phyloP scores from a whole-genome alignment of 108 stramenopile species.

The Seminavis robusta region DNA sequence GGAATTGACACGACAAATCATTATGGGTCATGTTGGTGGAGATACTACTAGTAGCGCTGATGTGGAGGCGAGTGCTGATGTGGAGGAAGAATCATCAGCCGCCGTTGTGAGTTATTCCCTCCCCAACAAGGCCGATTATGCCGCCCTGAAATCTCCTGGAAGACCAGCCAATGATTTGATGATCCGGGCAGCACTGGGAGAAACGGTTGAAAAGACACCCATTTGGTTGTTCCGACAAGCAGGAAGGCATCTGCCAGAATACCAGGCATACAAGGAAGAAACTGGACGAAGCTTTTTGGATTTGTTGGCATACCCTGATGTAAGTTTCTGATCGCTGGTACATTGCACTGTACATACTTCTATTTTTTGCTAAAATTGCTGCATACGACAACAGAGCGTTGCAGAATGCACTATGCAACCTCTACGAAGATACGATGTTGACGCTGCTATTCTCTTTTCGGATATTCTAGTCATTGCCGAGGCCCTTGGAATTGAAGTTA shows the following conservation, averaged over 20 bases:
- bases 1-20: slow-evolving; percentile 63
- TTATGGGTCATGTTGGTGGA: slow-evolving; percentile 19
- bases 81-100: background rate
- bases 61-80: background rate
- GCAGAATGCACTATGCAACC: slow-evolving; percentile 96
- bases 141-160: slow-evolving; percentile 11
- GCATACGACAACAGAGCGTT: slow-evolving; percentile 50
- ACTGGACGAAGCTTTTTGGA: slow-evolving; percentile 88
- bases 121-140: background rate
- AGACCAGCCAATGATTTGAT: slow-evolving; percentile 77
- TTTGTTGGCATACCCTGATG: slow-evolving; percentile 76
- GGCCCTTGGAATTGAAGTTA: slow-evolving; percentile 82
- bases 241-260: slow-evolving; percentile 93
- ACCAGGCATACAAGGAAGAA: slow-evolving; percentile 79
- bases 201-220: slow-evolving; percentile 75
- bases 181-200: slow-evolving; percentile 78
- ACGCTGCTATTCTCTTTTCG: slow-evolving; percentile 95
- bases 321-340: slow-evolving; percentile 15
- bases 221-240: slow-evolving; percentile 96
- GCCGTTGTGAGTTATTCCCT: too few relatives aligned
- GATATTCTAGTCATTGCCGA: slow-evolving; percentile 94
- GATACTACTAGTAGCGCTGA: background rate
- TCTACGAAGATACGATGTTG: slow-evolving; percentile 85
- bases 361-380: too few relatives aligned
- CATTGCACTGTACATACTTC: too few relatives aligned